Evolutionary conservation across 768 basidiomycete species (phyloP).

Genomic region (Xerocomellus dryophilus): DNA sequence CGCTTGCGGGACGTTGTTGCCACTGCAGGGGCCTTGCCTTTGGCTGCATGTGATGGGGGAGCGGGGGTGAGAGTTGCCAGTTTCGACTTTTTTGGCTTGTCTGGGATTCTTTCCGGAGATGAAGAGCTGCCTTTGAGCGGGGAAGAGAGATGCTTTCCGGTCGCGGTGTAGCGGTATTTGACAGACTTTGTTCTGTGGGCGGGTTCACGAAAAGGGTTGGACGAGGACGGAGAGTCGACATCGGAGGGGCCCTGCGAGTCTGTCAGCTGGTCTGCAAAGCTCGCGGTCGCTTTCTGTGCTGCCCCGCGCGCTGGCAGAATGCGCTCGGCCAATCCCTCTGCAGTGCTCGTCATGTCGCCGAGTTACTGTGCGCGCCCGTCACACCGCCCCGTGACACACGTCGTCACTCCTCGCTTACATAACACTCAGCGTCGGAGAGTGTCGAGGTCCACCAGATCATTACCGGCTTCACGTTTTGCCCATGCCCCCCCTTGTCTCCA

Average conservation of each 20-base stretch:
- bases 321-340: slow-evolving; percentile 8
- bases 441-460: no score
- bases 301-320: slow-evolving; percentile 33
- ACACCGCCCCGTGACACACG: slow-evolving; percentile 12
- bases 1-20: slow-evolving; percentile 29
- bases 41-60: slow-evolving; percentile 13
- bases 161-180: slow-evolving; percentile 34
- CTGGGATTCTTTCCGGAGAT: slow-evolving; percentile 28
- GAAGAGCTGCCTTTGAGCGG: slow-evolving; percentile 31
- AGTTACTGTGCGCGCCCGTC: slow-evolving; percentile 2
- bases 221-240: slow-evolving; percentile 13
- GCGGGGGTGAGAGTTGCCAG: slow-evolving; percentile 8
- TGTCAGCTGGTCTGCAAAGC: slow-evolving; percentile 33
- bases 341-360: slow-evolving; percentile 14
- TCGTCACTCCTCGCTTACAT: slow-evolving; percentile 16
- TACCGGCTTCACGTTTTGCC: slow-evolving; percentile 25
- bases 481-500: slow-evolving; percentile 21
- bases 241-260: slow-evolving; percentile 28
- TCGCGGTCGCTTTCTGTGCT: slow-evolving; percentile 32
- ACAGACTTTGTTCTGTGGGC: slow-evolving; percentile 23
- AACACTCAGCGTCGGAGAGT: no score
- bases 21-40: slow-evolving; percentile 4
- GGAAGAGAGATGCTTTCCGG: slow-evolving; percentile 34
- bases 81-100: slow-evolving; percentile 3
- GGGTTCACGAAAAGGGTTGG: slow-evolving; percentile 27